These are phyloP conservation scores for Graphium sp. DNA, from an alignment of 2,329 filamentous ascomycete genomes.

Conservation along the genomic window DNA sequence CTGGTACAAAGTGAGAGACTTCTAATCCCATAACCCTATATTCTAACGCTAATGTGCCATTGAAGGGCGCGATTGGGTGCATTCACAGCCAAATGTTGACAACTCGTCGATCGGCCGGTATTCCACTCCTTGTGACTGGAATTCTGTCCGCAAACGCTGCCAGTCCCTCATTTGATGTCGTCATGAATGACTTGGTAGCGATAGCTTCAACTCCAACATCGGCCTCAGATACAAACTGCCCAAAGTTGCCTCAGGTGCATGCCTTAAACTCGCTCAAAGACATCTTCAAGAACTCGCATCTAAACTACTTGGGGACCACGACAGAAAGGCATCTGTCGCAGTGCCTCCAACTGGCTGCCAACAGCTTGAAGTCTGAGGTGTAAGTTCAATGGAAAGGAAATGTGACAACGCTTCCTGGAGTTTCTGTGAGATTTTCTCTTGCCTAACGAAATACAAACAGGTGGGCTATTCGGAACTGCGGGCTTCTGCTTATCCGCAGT, in stretches of 20 bases:
- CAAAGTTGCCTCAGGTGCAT: conserved; percentile 76
- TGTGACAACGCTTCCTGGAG: neutral
- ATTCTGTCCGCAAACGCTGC: conserved; percentile 52
- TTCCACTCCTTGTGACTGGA: conserved; percentile 73
- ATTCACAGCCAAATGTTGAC: conserved; percentile 65
- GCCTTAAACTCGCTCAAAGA: conserved; percentile 88
- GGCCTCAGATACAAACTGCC: conserved; percentile 40
- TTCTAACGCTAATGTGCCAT: no score
- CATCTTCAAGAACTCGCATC: conserved; percentile 68
- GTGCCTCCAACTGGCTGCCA: conserved; percentile 64
- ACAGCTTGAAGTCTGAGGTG: conserved; percentile 63
- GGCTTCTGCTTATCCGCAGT: conserved; percentile 73
- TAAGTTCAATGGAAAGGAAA: conserved; percentile 21
- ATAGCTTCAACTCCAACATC: conserved; percentile 38
- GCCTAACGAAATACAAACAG: conserved; percentile 18
- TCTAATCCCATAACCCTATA: no score
- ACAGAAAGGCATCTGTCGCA: conserved; percentile 60
- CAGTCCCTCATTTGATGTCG: conserved; percentile 41
- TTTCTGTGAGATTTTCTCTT: neutral
- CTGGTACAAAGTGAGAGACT: conserved; percentile 56
- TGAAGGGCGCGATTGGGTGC: conserved; percentile 49
- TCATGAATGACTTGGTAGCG: conserved; percentile 43
- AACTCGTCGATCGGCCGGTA: conserved; percentile 79
- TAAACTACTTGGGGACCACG: conserved; percentile 53
- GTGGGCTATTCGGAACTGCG: conserved; percentile 92